A percentile compares a stretch with the other conserved stretches of the same genome.
These are phyloP conservation scores for Wickerhamiella lipophila DNA, from an alignment of 805 yeast genomes.

Conservation along the genomic window DNA sequence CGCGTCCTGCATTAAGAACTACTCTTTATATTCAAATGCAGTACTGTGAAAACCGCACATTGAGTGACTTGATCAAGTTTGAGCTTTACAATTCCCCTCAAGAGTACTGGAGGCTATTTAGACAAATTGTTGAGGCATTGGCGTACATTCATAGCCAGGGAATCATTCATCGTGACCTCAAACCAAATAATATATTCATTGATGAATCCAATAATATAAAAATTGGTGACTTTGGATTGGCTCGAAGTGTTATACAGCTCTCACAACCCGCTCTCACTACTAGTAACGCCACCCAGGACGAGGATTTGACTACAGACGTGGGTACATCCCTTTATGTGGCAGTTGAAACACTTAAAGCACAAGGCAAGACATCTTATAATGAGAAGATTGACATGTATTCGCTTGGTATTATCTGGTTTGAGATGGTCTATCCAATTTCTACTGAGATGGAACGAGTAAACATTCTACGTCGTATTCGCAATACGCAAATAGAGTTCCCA, in stretches of 20 bases:
- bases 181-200: constrained; percentile 92
- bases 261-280: neutral
- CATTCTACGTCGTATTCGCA: constrained; percentile 53
- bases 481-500: constrained; percentile 55
- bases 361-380: constrained; percentile 54
- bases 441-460: constrained; percentile 90
- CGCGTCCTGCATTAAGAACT: constrained; percentile 30
- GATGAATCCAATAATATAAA: constrained; percentile 83
- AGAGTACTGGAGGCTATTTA: constrained; percentile 80
- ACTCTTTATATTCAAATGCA: constrained; percentile 96
- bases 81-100: constrained; percentile 57
- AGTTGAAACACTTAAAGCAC: constrained; percentile 43
- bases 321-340: constrained; percentile 95
- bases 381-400: constrained; percentile 96
- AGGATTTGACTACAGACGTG: constrained; percentile 79
- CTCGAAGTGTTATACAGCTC: constrained; percentile 42
- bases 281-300: constrained; percentile 29
- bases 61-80: constrained; percentile 67
- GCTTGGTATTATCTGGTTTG: constrained; percentile 86
- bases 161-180: constrained; percentile 87
- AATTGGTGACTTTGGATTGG: constrained; percentile 95
- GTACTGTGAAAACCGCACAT: constrained; percentile 89
- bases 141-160: constrained; percentile 89
- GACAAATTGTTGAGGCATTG: constrained; percentile 84
- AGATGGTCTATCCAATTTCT: constrained; percentile 73